These are phyloP conservation scores for Wickerhamomyces canadensis DNA, from an alignment of 805 yeast genomes.

Conservation along the genomic window DNA sequence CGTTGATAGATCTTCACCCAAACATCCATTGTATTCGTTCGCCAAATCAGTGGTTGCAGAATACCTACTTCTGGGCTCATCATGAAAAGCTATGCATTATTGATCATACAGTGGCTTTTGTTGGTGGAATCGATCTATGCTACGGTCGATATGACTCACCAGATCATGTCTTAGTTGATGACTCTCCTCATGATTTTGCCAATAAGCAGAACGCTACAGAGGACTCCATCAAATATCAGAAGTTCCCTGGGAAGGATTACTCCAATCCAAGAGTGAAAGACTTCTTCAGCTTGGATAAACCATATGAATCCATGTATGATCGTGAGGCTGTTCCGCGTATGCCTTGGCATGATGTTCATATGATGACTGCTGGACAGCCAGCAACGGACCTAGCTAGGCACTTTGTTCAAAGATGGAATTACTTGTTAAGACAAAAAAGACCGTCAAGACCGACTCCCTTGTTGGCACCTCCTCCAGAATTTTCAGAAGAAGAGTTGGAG, in stretches of 20 bases:
- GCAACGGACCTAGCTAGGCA: conserved; percentile 92
- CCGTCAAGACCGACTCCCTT: conserved; percentile 93
- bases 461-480: conserved; percentile 87
- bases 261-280: conserved; percentile 94
- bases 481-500: conserved; percentile 64
- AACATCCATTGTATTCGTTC: conserved; percentile 89
- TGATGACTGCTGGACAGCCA: conserved; percentile 89
- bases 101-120: conserved; percentile 82
- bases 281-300: conserved; percentile 72
- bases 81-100: conserved; percentile 88
- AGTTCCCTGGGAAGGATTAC: conserved; percentile 95
- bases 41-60: conserved; percentile 90
- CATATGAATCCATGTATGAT: conserved; percentile 90
- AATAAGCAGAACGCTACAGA: conserved; percentile 28
- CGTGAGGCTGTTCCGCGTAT: conserved; percentile 77
- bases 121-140: conserved; percentile 95
- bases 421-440: conserved; percentile 82
- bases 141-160: conserved; percentile 96
- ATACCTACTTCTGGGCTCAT: conserved; percentile 97
- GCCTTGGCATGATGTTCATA: conserved; percentile 99
- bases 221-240: conserved; percentile 42
- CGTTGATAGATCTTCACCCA: conserved; percentile 75
- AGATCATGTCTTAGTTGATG: conserved; percentile 87
- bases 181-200: conserved; percentile 36
- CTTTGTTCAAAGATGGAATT: conserved; percentile 97